phyloP scores from a whole-genome alignment of 2,329 filamentous ascomycete species.

The Trichophyton mentagrophytes region DNA sequence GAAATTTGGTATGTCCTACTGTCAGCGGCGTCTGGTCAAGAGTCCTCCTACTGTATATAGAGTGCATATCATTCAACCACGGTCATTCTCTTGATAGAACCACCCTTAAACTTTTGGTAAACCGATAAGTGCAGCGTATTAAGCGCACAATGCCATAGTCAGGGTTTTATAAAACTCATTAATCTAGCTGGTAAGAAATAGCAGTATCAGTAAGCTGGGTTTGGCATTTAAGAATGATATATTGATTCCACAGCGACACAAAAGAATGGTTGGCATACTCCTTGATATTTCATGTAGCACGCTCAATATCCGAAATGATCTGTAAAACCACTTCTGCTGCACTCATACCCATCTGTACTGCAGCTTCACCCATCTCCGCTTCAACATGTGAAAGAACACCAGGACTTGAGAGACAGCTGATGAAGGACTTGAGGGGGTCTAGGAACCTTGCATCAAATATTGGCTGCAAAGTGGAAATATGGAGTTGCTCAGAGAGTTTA shows the following conservation, averaged over 20 bases:
- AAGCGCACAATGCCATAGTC: background rate
- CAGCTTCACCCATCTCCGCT: constrained; percentile 9
- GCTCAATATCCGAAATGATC: constrained; percentile 10
- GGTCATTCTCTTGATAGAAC: background rate
- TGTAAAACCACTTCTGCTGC: constrained; percentile 11
- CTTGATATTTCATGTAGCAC: background rate
- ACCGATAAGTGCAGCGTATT: background rate
- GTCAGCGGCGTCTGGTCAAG: background rate
- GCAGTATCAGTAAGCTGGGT: background rate
- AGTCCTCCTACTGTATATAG: background rate
- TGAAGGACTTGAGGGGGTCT: constrained; percentile 19
- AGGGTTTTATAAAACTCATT: background rate
- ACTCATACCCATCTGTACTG: constrained; percentile 7
- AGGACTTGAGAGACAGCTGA: constrained; percentile 3
- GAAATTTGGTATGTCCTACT: background rate
- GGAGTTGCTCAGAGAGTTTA: constrained; percentile 35
- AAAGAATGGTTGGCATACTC: background rate
- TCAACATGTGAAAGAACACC: constrained; percentile 9
- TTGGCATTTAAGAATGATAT: background rate
- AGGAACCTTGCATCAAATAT: constrained; percentile 25
- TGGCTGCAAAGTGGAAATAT: constrained; percentile 28
- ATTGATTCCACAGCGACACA: background rate
- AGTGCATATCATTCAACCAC: background rate
- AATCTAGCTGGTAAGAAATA: background rate
- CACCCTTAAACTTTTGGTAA: background rate